These are phyloP conservation scores for Adiantum capillusveneris DNA, from an alignment of 75 land plant species.

Conservation along the genomic window DNA sequence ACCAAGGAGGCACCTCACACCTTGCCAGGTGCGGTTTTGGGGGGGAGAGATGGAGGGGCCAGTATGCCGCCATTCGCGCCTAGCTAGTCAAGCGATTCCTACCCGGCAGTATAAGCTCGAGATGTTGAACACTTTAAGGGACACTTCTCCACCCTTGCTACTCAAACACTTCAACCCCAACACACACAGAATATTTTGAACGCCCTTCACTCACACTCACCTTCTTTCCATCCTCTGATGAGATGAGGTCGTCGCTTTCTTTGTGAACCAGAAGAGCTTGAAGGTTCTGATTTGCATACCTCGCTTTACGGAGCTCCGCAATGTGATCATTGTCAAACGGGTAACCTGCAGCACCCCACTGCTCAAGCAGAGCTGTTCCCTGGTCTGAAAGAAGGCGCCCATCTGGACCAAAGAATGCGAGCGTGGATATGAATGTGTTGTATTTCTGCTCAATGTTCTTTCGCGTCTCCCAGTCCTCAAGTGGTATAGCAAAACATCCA, in stretches of 20 bases:
- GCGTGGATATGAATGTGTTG: slow-evolving; percentile 12
- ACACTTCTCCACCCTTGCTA: too few relatives aligned
- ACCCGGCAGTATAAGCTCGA: too few relatives aligned
- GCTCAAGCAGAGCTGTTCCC: slow-evolving; percentile 13
- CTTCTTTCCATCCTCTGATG: too few relatives aligned
- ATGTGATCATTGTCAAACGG: slow-evolving; percentile 19
- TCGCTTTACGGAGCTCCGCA: slow-evolving; percentile 11
- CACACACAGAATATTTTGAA: too few relatives aligned
- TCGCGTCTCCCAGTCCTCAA: slow-evolving; percentile 6
- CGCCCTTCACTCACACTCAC: too few relatives aligned
- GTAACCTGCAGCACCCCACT: slow-evolving; percentile 23
- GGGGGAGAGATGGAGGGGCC: too few relatives aligned
- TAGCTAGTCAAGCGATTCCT: too few relatives aligned
- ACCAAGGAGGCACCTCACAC: too few relatives aligned
- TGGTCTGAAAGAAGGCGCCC: slow-evolving; percentile 13
- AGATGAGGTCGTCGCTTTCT: slow-evolving; percentile 20
- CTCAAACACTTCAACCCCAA: too few relatives aligned
- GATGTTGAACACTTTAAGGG: too few relatives aligned
- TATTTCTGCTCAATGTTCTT: not conserved
- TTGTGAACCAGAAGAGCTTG: slow-evolving; percentile 16
- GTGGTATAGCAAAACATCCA: slow-evolving; percentile 22
- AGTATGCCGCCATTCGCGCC: too few relatives aligned
- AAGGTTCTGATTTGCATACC: slow-evolving; percentile 13
- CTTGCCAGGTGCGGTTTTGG: too few relatives aligned
- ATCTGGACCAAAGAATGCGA: slow-evolving; percentile 18